Evolutionary conservation across 495 filamentous ascomycete species (phyloP), one percentile per base, ranked within the genome.

Genomic region (Articulospora tetracladia): DNA sequence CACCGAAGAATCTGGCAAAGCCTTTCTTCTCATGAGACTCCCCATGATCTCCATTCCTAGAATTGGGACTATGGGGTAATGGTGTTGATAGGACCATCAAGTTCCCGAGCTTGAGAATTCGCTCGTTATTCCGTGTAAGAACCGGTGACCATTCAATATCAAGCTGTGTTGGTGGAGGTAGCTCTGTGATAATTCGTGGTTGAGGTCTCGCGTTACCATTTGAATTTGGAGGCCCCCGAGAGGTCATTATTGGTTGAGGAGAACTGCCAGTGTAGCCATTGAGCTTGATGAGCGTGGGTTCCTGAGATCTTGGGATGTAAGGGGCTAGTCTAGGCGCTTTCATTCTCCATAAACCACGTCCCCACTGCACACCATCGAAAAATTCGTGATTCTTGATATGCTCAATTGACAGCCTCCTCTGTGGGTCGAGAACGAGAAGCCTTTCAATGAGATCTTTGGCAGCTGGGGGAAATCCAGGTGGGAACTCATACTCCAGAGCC

Each of bases 121-220:
- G 81, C 75, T 99, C 95, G 67, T 97, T 97, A 58, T 82, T 84
- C 57, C 84, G 87, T 28, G 90, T 96, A 55, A 99, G 74, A 2
- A 99, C 95, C 10, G 95, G 95, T 1, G 93, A 97, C 95, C 95
- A 99, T 73, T 98, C 95, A 58, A 99, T 96, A 72, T 99, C 95
- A 17, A 99, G 79, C 70, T 99, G 95, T 58, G 89, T 96, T 11
- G 95, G 95, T 28, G 95, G 93, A 1, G 95, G 92, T 25, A 99
- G 79, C 70, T 99, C 95, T 1, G 95, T 98, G 58, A 98, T 94
- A 41, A 97, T 84, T 59, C 92, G 82, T 12, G 92, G 86, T 22
- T 91, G 86, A 24, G 83, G 80, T 46, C 84, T 76, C 3, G 74
- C 69, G 53, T 73, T 79, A 25, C 78, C 67, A 64, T 72, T 53